These are phyloP conservation scores for Pseudocercospora eumusae DNA, from an alignment of 2,329 filamentous ascomycete species.

Conservation along the genomic window DNA sequence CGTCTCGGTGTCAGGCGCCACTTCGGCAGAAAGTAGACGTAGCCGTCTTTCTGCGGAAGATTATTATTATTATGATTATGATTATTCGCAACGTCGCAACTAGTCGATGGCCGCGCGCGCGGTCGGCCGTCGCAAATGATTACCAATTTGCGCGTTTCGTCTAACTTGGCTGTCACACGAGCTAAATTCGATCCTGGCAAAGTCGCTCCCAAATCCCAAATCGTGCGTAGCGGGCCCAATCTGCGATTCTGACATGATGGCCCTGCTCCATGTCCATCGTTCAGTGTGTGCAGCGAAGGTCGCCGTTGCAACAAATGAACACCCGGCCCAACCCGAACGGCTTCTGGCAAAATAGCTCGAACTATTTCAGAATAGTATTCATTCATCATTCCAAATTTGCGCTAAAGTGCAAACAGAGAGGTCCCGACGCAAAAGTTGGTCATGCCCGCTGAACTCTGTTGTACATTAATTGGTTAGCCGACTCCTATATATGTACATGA, in stretches of 20 bases:
- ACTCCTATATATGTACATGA: slow-evolving; percentile 20
- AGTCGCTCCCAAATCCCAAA: slow-evolving; percentile 11
- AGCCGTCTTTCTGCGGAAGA: too few relatives aligned
- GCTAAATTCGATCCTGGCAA: slow-evolving; percentile 9
- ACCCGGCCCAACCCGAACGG: not conserved
- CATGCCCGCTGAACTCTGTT: slow-evolving; percentile 13
- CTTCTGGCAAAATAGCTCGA: slow-evolving; percentile 4
- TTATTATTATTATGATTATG: too few relatives aligned
- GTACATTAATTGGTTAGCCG: slow-evolving; percentile 13
- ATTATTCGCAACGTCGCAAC: too few relatives aligned
- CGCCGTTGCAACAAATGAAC: too few relatives aligned
- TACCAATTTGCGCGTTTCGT: slow-evolving; percentile 5
- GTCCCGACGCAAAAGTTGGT: slow-evolving; percentile 5
- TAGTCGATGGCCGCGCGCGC: too few relatives aligned
- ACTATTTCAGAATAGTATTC: slow-evolving; percentile 18
- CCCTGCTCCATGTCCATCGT: not conserved
- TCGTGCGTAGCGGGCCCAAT: slow-evolving; percentile 7
- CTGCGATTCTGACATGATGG: not conserved
- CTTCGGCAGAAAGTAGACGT: too few relatives aligned
- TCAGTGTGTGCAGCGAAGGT: too few relatives aligned
- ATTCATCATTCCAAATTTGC: slow-evolving; percentile 19
- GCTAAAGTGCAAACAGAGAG: slow-evolving; percentile 11
- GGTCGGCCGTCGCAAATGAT: too few relatives aligned
- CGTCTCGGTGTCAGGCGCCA: too few relatives aligned
- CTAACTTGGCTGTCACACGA: slow-evolving; percentile 13